A percentile compares a stretch with the other conserved stretches of the same genome.
These are phyloP conservation scores for Ophiostoma sp. DNA, from an alignment of 2,329 filamentous ascomycete genomes.

Conservation along the genomic window DNA sequence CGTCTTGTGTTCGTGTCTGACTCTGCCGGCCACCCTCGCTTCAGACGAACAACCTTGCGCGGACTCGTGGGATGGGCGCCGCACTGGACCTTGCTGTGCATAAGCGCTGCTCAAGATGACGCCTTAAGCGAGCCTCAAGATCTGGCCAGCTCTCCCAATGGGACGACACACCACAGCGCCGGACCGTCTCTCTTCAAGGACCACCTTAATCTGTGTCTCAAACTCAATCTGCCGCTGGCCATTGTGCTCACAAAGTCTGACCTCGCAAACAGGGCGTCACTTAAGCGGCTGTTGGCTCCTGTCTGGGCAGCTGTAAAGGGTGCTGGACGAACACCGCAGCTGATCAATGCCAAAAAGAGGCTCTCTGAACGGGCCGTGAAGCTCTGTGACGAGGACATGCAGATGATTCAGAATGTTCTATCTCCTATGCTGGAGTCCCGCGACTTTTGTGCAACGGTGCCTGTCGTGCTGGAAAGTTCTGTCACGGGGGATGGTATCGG, in stretches of 20 bases:
- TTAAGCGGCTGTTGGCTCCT: constrained; percentile 66
- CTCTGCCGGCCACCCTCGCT: constrained; percentile 85
- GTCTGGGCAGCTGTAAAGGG: constrained; percentile 74
- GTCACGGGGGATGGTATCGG: constrained; percentile 79
- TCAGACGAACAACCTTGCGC: constrained; percentile 79
- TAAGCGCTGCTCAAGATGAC: constrained; percentile 66
- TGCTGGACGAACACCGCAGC: constrained; percentile 65
- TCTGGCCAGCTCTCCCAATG: not conserved
- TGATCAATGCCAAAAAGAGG: constrained; percentile 56
- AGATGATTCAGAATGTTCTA: constrained; percentile 55
- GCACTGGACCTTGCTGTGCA: constrained; percentile 85
- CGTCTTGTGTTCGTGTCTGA: constrained; percentile 85
- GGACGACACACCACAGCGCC: not conserved
- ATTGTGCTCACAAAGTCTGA: constrained; percentile 90
- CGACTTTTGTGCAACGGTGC: constrained; percentile 54
- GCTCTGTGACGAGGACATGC: constrained; percentile 52
- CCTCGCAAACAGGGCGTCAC: constrained; percentile 58
- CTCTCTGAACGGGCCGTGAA: constrained; percentile 45
- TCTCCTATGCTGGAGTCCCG: constrained; percentile 43
- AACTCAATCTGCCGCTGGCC: constrained; percentile 69
- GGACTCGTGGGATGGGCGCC: constrained; percentile 94
- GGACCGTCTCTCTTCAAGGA: constrained; percentile 62
- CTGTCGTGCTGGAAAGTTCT: constrained; percentile 82
- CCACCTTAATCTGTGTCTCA: constrained; percentile 79
- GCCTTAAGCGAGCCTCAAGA: constrained; percentile 30